Base-by-base conservation (phyloP, 2,329 filamentous ascomycete genomes). In the Colletotrichum spinosum region DNA sequence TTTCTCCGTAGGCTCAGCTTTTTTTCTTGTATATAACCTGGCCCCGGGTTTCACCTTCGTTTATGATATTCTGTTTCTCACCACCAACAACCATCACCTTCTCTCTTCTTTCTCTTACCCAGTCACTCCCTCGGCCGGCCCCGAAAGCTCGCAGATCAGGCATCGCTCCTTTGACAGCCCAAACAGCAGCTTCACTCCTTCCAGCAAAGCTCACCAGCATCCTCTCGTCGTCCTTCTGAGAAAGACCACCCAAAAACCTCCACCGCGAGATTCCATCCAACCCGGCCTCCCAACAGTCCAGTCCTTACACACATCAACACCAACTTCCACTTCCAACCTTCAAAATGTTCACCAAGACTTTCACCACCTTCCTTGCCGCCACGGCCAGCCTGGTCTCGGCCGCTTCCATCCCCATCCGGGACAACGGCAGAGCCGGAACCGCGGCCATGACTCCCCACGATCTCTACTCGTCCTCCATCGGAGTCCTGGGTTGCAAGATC, bases 401-500 rank as follows among this genome's bases (percentile, higher is more conserved):
- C 70, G 71, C 61, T 44, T 71, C 62, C 64, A 70, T 66, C 68
- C 72, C 60, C 69, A 73, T 49, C 66, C 50, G 50, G 11, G 35
- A 52, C 34, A 44, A 41, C 25, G 56, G 51, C 70, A 70, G 61
- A 61, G 68, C 71, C 48, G 74, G 74, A 67, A 71, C 72, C 60
- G 74, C 72, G 67, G 73, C 71, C 68, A 76, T 81, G 64, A 88
- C 86, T 6, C 86, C 86, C 38, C 86, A 89, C 72, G 83, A 83
- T 67, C 75, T 78, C 70, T 89, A 82, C 78, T 85, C 83, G 2
- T 86, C 84, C 13, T 86, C 84, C 4, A 75, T 87, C 66, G 86
- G 86, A 51, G 86, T 88, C 4, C 76, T 87, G 7, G 86, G 86
- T 55, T 88, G 86, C 82, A 85, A 87, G 75, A 81, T 89, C 74